A percentile compares a stretch with the other conserved stretches of the same genome.
Conservation (phyloP, 2,329 filamentous ascomycete species). For the Fusarium oligoseptatum region DNA sequence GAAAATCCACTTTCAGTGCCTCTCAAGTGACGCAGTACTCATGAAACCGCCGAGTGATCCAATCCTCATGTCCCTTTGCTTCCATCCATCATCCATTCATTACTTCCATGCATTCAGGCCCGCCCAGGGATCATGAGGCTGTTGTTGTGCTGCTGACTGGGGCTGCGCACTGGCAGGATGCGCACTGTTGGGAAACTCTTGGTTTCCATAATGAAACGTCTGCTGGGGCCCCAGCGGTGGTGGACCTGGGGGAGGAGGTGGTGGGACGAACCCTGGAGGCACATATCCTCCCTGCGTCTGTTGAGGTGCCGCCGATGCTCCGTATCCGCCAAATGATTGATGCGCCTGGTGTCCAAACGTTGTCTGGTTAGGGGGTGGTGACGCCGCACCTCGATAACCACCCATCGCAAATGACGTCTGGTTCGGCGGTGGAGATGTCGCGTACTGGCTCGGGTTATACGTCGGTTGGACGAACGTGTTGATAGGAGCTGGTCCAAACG, state of each 20-base stretch:
- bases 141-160: constrained; percentile 52
- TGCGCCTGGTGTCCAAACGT: constrained; percentile 54
- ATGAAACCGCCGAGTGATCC: neutral
- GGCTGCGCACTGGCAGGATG: constrained; percentile 48
- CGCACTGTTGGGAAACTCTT: constrained; percentile 45
- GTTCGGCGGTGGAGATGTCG: constrained; percentile 73
- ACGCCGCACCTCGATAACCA: constrained; percentile 58
- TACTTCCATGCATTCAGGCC: constrained; percentile 67
- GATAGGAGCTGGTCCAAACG: constrained; percentile 53
- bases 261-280: constrained; percentile 71
- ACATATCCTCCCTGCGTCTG: constrained; percentile 59
- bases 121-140: constrained; percentile 64
- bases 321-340: constrained; percentile 56
- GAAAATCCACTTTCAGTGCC: neutral
- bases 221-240: constrained; percentile 73
- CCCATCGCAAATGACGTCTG: constrained; percentile 65
- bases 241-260: constrained; percentile 73
- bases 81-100: constrained; percentile 10
- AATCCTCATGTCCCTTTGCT: neutral
- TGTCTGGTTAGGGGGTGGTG: constrained; percentile 71
- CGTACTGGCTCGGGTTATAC: constrained; percentile 71
- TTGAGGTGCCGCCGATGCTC: constrained; percentile 57
- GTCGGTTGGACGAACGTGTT: constrained; percentile 63
- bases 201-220: constrained; percentile 67
- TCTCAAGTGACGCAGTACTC: neutral